Conservation (phyloP, 495 filamentous ascomycete genomes). For the Achaetomiella virescens region DNA sequence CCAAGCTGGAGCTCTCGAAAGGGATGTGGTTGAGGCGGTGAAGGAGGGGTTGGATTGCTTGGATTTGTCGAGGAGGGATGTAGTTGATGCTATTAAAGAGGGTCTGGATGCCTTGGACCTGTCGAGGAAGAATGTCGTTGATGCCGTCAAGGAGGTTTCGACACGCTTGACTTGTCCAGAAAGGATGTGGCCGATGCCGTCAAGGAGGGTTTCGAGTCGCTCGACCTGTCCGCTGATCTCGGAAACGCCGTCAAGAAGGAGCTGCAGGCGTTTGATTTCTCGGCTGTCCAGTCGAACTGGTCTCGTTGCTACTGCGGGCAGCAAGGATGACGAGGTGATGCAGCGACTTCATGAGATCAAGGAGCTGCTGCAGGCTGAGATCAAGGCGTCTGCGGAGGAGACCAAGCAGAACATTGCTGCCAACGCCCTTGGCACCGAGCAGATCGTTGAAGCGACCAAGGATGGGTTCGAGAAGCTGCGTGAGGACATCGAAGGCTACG, state of each 20-base stretch:
- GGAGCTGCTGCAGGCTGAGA: constrained; percentile 62
- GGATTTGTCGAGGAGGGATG: background rate
- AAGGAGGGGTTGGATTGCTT: background rate
- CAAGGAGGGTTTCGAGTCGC: constrained; percentile 20
- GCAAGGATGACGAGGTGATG: constrained; percentile 55
- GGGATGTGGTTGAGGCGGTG: background rate
- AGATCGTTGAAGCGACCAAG: constrained; percentile 76
- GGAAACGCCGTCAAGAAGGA: constrained; percentile 19
- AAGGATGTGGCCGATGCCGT: constrained; percentile 20
- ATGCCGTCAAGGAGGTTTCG: constrained; percentile 1
- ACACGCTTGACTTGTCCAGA: constrained; percentile 12
- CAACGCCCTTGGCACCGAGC: constrained; percentile 69
- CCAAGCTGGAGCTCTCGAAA: background rate
- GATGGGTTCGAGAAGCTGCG: constrained; percentile 77
- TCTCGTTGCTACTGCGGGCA: constrained; percentile 27
- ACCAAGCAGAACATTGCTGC: constrained; percentile 68
- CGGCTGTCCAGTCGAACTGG: constrained; percentile 20
- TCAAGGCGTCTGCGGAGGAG: constrained; percentile 53
- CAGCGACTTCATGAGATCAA: constrained; percentile 68
- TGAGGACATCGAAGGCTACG: constrained; percentile 74
- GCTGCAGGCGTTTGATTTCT: constrained; percentile 19
- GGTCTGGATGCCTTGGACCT: constrained; percentile 2
- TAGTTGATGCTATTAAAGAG: constrained; percentile 9
- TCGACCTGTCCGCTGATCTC: constrained; percentile 14
- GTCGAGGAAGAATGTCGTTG: background rate